Percentiles rank a stretch among this genome's conserved stretches.
Conservation (phyloP, 495 filamentous ascomycete genomes). For the Aspergillus biplanus region DNA sequence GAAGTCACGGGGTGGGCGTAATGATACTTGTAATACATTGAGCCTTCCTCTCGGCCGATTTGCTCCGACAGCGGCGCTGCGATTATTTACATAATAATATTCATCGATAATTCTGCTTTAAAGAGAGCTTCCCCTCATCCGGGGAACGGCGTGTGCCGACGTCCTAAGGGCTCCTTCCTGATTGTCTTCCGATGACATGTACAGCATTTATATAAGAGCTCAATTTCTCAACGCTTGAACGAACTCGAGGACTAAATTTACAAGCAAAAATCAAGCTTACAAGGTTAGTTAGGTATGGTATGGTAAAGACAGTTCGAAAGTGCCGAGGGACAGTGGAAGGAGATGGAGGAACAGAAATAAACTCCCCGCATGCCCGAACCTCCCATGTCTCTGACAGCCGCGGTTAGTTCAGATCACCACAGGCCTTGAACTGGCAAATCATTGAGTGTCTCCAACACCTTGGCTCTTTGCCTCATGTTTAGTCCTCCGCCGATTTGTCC, state of each 20-base stretch:
- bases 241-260: neutral
- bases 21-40: neutral
- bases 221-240: neutral
- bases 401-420: slow-evolving; percentile 15
- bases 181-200: neutral
- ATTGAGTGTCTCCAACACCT: neutral
- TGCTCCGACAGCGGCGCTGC: slow-evolving; percentile 19
- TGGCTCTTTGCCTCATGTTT: neutral
- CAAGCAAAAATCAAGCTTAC: neutral
- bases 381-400: slow-evolving; percentile 21
- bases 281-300: neutral
- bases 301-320: neutral
- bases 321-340: slow-evolving; percentile 22
- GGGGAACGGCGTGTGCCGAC: slow-evolving; percentile 34
- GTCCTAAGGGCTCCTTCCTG: neutral
- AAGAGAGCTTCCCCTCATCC: slow-evolving; percentile 16
- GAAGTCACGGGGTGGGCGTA: slow-evolving; percentile 21
- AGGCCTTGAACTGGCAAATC: neutral
- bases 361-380: slow-evolving; percentile 29
- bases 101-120: slow-evolving; percentile 7
- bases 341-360: slow-evolving; percentile 15
- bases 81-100: slow-evolving; percentile 4
- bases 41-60: slow-evolving; percentile 41
- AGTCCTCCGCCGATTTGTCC: slow-evolving; percentile 12
- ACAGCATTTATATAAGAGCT: neutral